Percentiles rank a stretch among this genome's conserved stretches.
Evolutionary conservation across 148 eudicot species (phyloP).

Genomic region (Arctostaphylos glauca): DNA sequence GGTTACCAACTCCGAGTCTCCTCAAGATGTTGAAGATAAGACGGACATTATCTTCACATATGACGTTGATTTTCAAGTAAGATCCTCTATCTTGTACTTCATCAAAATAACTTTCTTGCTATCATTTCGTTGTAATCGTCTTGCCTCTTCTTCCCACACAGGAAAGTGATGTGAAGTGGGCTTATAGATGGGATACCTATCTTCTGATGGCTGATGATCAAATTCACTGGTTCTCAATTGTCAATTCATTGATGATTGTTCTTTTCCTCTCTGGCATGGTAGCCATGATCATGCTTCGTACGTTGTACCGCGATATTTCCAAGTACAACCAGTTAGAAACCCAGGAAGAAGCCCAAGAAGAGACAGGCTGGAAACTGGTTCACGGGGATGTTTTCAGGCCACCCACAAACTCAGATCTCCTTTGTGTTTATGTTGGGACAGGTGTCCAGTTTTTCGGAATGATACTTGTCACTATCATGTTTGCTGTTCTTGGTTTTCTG

Average conservation of each 20-base stretch:
- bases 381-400: slow-evolving; percentile 59
- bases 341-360: slow-evolving; percentile 61
- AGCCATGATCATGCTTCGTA: slow-evolving; percentile 57
- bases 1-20: slow-evolving; percentile 25
- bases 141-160: slow-evolving; percentile 15
- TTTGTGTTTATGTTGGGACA: slow-evolving; percentile 55
- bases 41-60: slow-evolving; percentile 28
- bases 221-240: slow-evolving; percentile 61
- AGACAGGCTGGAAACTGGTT: slow-evolving; percentile 62
- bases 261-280: slow-evolving; percentile 66
- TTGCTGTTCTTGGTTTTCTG: slow-evolving; percentile 52
- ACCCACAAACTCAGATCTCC: slow-evolving; percentile 46
- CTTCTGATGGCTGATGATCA: slow-evolving; percentile 58
- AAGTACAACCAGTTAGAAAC: slow-evolving; percentile 55
- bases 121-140: neutral
- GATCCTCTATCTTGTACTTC: slow-evolving; percentile 7
- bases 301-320: slow-evolving; percentile 55
- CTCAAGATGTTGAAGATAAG: slow-evolving; percentile 26
- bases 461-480: slow-evolving; percentile 49
- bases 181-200: slow-evolving; percentile 59
- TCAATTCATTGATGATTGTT: slow-evolving; percentile 61
- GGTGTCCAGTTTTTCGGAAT: slow-evolving; percentile 52
- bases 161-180: slow-evolving; percentile 61
- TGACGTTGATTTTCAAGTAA: slow-evolving; percentile 31
- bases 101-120: neutral